Evolutionary conservation across 2,329 filamentous ascomycete species (phyloP), one percentile per base, ranked within the genome.

Genomic region (Fonsecaea erecta): DNA sequence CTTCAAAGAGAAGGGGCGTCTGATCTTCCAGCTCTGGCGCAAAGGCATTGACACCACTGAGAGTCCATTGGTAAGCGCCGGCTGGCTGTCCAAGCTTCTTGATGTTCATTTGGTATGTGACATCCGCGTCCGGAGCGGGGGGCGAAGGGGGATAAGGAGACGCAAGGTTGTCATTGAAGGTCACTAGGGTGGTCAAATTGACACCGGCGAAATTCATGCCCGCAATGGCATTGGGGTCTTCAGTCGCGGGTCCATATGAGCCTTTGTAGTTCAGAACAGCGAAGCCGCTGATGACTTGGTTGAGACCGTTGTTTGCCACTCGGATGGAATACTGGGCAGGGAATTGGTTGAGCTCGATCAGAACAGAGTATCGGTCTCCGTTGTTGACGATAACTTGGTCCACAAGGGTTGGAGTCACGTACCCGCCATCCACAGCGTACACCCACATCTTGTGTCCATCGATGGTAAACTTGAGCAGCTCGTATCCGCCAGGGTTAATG

Each of bases 211-310:
- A 78, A 68, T 81, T 80, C 68, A 88, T 84, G 69, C 77, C 84
- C 0, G 84, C 75, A 2, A 74, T 71, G 0, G 79, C 78, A 3
- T 69, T 63, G 68, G 72, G 37, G 60, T 66, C 55, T 3, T 66
- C 55, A 66, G 70, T 26, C 21, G 74, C 52, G 1, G 70, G 60
- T 7, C 68, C 69, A 21, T 71, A 52, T 8, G 65, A 57, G 21
- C 73, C 71, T 18, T 72, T 66, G 66, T 83, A 83, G 1, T 77
- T 76, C 37, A 89, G 74, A 12, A 81, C 76, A 0, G 82, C 86
- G 18, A 81, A 79, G 1, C 82, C 85, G 18, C 80, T 79, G 35
- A 89, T 78, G 62, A 88, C 79, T 71, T 89, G 87, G 11, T 83
- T 80, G 2, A 79, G 74, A 26, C 77, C 78, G 18, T 77, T 76